These are phyloP conservation scores for Rhodamnia argentea DNA, from an alignment of 345 rosid species.

Conservation along the genomic window DNA sequence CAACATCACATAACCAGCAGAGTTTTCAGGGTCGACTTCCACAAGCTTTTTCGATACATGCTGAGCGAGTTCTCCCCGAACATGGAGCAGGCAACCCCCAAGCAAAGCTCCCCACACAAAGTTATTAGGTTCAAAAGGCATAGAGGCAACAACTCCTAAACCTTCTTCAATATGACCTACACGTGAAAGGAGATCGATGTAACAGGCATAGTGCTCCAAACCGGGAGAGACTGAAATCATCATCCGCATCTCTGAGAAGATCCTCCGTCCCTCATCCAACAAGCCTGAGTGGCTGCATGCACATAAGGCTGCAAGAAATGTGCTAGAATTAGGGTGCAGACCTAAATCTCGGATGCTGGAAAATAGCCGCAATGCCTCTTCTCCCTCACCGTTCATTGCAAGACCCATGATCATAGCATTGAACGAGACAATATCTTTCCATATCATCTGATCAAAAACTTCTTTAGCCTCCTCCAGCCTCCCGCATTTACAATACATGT, in stretches of 20 bases:
- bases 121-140: constrained; percentile 33
- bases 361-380: constrained; percentile 22
- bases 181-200: constrained; percentile 33
- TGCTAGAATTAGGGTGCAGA: constrained; percentile 20
- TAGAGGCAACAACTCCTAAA: constrained; percentile 14
- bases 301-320: constrained; percentile 28
- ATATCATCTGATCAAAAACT: constrained; percentile 15
- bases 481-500: constrained; percentile 40
- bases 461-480: constrained; percentile 20
- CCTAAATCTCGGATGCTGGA: constrained; percentile 10
- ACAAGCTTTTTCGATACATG: constrained; percentile 15
- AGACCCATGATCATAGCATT: constrained; percentile 43
- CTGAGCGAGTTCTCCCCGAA: constrained; percentile 19
- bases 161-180: constrained; percentile 31
- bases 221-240: constrained; percentile 7
- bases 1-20: constrained; percentile 32
- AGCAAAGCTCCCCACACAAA: constrained; percentile 39
- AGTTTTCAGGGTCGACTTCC: constrained; percentile 24
- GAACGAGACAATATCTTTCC: constrained; percentile 26
- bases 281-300: constrained; percentile 37
- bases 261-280: constrained; percentile 14
- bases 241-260: constrained; percentile 21
- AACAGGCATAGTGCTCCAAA: constrained; percentile 35
- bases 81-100: constrained; percentile 34
- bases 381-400: constrained; percentile 27